Evolutionary conservation across 2,329 filamentous ascomycete genomes (phyloP).

Genomic region (Triangularia verruculosa): DNA sequence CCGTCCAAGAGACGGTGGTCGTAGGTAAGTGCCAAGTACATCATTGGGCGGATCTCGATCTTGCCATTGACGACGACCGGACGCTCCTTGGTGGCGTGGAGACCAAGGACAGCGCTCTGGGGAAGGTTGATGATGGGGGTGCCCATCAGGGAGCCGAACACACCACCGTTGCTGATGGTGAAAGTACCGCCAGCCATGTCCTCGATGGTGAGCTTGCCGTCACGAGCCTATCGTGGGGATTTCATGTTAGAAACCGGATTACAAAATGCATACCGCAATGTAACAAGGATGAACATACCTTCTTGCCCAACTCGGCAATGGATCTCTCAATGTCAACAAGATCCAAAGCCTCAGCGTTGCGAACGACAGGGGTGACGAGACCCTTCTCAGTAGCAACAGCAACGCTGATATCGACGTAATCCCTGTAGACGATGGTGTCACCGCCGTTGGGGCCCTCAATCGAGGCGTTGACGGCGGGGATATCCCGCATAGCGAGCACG

Average conservation of each 20-base stretch:
- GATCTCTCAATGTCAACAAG: constrained; percentile 85
- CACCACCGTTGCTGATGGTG: constrained; percentile 95
- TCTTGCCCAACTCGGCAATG: constrained; percentile 93
- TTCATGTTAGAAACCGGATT: constrained; percentile 22
- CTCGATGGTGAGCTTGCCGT: constrained; percentile 95
- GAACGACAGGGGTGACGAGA: constrained; percentile 91
- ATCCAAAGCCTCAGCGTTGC: constrained; percentile 86
- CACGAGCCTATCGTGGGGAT: constrained; percentile 64
- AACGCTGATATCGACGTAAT: constrained; percentile 97
- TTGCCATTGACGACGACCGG: constrained; percentile 89
- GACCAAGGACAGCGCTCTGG: constrained; percentile 85
- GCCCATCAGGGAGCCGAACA: constrained; percentile 95
- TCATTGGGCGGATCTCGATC: constrained; percentile 97
- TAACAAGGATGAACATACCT: constrained; percentile 53
- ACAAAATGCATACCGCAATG: constrained; percentile 4
- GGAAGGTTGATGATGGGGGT: constrained; percentile 98
- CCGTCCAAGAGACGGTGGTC: constrained; percentile 95
- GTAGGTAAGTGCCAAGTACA: constrained; percentile 97
- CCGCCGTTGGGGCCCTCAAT: constrained; percentile 94
- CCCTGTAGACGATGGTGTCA: constrained; percentile 96
- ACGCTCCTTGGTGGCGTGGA: constrained; percentile 95
- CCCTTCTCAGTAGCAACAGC: constrained; percentile 97
- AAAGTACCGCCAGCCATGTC: constrained; percentile 99
- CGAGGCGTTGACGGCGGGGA: constrained; percentile 93
- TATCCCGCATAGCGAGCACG: constrained; percentile 87